These are phyloP conservation scores for Aspergillus nomiae DNA, from an alignment of 2,329 filamentous ascomycete genomes.

Conservation along the genomic window DNA sequence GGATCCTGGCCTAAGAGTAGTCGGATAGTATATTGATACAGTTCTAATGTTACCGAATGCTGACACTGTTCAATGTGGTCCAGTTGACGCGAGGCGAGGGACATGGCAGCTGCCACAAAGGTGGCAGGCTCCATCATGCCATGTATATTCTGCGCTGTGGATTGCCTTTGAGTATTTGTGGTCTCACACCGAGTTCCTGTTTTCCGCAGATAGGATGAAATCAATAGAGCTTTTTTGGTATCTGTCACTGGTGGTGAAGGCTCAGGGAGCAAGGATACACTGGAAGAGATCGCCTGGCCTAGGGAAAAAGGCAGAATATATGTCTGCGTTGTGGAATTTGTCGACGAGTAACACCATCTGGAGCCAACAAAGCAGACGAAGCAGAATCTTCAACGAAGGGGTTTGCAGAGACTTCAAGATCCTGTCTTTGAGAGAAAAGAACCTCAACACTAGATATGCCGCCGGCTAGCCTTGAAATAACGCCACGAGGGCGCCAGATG, in stretches of 20 bases:
- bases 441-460: not conserved
- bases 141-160: slow-evolving; percentile 13
- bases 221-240: slow-evolving; percentile 7
- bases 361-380: not conserved
- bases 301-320: not conserved
- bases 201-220: slow-evolving; percentile 13
- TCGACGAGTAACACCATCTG: no score
- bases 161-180: slow-evolving; percentile 18
- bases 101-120: slow-evolving; percentile 15
- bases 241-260: not conserved
- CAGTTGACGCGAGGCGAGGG: slow-evolving; percentile 17
- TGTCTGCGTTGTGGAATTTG: not conserved
- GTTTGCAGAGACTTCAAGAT: not conserved
- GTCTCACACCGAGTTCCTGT: slow-evolving; percentile 20
- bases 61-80: slow-evolving; percentile 4
- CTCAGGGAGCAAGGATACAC: not conserved
- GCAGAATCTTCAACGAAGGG: not conserved
- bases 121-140: slow-evolving; percentile 11
- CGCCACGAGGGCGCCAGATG: not conserved
- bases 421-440: not conserved
- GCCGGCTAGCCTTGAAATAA: not conserved
- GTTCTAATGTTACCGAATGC: not conserved
- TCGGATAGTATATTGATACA: not conserved
- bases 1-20: not conserved
- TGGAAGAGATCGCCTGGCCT: not conserved